A percentile compares a stretch with the other conserved stretches of the same genome.
phyloP scores from a whole-genome alignment of 23 red algal species.

The Chondrus crispus region DNA sequence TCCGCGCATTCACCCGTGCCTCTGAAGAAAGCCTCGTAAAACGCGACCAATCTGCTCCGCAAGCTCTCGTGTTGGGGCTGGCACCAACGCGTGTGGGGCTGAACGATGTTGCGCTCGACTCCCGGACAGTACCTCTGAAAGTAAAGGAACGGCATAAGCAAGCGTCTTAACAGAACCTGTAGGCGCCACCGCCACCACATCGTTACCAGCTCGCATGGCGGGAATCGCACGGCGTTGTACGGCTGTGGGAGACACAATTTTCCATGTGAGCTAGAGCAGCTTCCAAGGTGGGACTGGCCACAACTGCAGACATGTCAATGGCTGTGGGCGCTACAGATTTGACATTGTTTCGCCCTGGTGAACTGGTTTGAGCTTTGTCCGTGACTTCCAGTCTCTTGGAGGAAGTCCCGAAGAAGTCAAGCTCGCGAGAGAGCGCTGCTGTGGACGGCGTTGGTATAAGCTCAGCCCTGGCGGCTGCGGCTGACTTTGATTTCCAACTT shows the following conservation, averaged over 20 bases:
- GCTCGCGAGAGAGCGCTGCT: not conserved
- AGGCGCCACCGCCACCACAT: conserved; percentile 73
- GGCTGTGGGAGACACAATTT: no score
- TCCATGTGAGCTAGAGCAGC: not conserved
- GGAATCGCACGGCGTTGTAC: conserved; percentile 77
- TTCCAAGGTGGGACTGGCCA: not conserved
- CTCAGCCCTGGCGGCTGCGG: not conserved
- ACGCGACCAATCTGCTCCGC: conserved; percentile 72
- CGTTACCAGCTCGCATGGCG: conserved; percentile 7
- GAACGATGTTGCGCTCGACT: not conserved
- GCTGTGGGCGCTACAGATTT: not conserved
- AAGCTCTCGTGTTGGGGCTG: conserved; percentile 86
- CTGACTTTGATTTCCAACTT: not conserved
- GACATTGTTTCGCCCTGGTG: not conserved
- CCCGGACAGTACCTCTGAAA: not conserved
- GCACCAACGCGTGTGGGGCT: conserved; percentile 42
- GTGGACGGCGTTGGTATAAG: not conserved
- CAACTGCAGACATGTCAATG: not conserved
- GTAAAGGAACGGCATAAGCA: conserved; percentile 60
- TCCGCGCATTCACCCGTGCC: not conserved
- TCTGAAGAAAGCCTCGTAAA: not conserved
- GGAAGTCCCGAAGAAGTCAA: not conserved
- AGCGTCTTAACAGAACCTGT: conserved; percentile 90
- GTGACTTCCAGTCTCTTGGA: not conserved
- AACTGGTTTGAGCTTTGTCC: not conserved